These are phyloP conservation scores for Daphne laureola DNA, from an alignment of 441 rosid genomes.

Conservation along the genomic window DNA sequence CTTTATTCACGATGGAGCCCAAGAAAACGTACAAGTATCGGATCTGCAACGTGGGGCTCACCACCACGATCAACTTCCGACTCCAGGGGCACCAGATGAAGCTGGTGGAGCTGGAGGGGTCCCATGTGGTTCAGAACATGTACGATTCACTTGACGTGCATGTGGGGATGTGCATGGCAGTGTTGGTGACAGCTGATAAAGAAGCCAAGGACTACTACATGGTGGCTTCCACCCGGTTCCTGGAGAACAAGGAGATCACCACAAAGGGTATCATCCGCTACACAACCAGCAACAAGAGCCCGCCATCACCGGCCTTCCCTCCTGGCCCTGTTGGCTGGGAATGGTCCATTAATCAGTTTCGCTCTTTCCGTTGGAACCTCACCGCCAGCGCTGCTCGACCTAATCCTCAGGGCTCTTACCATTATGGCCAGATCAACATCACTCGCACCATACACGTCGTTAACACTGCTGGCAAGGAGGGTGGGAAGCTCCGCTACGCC, in stretches of 20 bases:
- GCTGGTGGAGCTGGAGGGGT: conserved; percentile 60
- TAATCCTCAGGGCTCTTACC: conserved; percentile 78
- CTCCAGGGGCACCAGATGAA: conserved; percentile 46
- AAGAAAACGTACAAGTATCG: conserved; percentile 53
- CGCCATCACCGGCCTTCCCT: conserved; percentile 33
- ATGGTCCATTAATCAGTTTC: conserved; percentile 58
- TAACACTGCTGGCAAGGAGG: conserved; percentile 28
- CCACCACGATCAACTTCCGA: conserved; percentile 45
- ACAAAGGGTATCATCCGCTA: conserved; percentile 49
- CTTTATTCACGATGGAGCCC: conserved; percentile 58
- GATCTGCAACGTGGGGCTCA: conserved; percentile 50
- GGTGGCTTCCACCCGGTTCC: conserved; percentile 65
- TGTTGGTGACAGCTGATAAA: conserved; percentile 52
- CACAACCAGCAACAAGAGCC: conserved; percentile 33
- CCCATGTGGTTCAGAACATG: conserved; percentile 46
- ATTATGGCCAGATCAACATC: conserved; percentile 56
- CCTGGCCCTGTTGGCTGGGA: conserved; percentile 30
- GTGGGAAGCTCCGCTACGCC: conserved; percentile 55
- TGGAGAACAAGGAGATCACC: conserved; percentile 20
- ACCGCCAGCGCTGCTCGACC: conserved; percentile 82
- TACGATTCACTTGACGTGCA: conserved; percentile 51
- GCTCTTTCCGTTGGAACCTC: conserved; percentile 64
- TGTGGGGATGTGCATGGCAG: conserved; percentile 44
- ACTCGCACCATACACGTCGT: conserved; percentile 54
- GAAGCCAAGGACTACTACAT: conserved; percentile 55